A percentile compares a stretch with the other conserved stretches of the same genome.
Evolutionary conservation across 495 filamentous ascomycete species (phyloP).

Genomic region (Umbilicaria muhlenbergii): DNA sequence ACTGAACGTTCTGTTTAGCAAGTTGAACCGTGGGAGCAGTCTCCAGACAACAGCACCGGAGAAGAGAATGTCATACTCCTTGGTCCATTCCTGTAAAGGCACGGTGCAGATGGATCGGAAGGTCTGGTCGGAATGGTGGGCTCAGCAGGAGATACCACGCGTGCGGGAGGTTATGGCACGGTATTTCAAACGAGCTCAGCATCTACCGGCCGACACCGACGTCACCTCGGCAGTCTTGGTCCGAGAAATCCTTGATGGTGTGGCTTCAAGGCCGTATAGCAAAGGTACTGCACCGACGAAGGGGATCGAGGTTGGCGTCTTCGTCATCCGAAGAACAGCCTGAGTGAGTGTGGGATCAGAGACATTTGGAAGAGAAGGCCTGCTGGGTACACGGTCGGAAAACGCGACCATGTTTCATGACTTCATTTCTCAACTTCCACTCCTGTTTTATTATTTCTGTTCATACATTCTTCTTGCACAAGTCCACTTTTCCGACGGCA

Average conservation of each 20-base stretch:
- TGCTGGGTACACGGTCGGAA: no score
- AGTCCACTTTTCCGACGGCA: no score
- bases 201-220: constrained; percentile 25
- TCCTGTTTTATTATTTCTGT: no score
- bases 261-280: constrained; percentile 32
- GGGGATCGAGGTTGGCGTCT: constrained; percentile 46
- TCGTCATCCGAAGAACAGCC: constrained; percentile 37
- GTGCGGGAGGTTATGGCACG: constrained; percentile 43
- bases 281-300: constrained; percentile 28
- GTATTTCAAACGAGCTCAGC: constrained; percentile 38
- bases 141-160: constrained; percentile 52
- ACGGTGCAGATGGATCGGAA: constrained; percentile 37
- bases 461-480: no score
- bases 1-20: constrained; percentile 30
- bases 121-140: constrained; percentile 56
- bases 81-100: constrained; percentile 37
- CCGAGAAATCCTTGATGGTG: constrained; percentile 47
- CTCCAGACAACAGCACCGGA: constrained; percentile 19
- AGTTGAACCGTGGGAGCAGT: constrained; percentile 19
- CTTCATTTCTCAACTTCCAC: no score
- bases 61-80: constrained; percentile 17
- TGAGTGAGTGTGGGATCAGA: background rate
- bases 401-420: no score
- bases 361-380: no score
- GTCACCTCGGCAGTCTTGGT: constrained; percentile 39